Base-by-base conservation (phyloP, 2,329 filamentous ascomycete genomes). In the Aspergillus piperis region DNA sequence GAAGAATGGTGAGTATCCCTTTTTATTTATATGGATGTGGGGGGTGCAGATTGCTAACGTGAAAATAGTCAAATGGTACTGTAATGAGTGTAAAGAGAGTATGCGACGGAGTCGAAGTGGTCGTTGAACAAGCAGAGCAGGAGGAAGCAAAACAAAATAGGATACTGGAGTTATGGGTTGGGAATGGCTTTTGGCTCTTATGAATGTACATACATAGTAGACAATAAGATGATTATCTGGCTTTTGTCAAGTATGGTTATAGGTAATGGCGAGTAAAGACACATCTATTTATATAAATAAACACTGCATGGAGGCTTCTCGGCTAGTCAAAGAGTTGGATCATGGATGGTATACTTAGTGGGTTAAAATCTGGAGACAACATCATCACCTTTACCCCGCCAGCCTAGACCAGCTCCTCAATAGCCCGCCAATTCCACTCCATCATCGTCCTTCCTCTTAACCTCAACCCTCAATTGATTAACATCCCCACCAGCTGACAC, bases 41-140 rank as follows among this genome's bases (percentile, higher is more conserved):
- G 2, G 10, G 27, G 10, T 30, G 27, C 10, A 5, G 3, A 30
- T 19, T 38, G 47, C 66, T 71, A 62, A 73, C 65, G 74, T 8
- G 48, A 19, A n/a, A 36, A 2, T 69, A 91, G 88, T 88, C 55
- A 91, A 91, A 85, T 92, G 90, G 90, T 92, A 90, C 70, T 92
- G 90, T 73, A 88, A 90, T 63, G 89, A 91, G 70, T 92, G 90
- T 76, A 90, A 90, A 71, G 86, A 88, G 65, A 83, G 83, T 50
- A 78, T 89, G 66, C 84, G 84, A 69, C 80, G 82, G 58, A 78
- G 78, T 58, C 82, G 82, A 51, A 86, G 71, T 64, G 71, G 72
- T 30, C 71, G 72, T 32, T 75, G 61, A 50, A 30, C 6, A 15
- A 10, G 17, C 15, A 6, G 5, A 10, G 17, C n/a, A 21, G 25